Evolutionary conservation across 2,329 filamentous ascomycete genomes (phyloP), one percentile per base, ranked within the genome.

Genomic region (Xylaria sp.): DNA sequence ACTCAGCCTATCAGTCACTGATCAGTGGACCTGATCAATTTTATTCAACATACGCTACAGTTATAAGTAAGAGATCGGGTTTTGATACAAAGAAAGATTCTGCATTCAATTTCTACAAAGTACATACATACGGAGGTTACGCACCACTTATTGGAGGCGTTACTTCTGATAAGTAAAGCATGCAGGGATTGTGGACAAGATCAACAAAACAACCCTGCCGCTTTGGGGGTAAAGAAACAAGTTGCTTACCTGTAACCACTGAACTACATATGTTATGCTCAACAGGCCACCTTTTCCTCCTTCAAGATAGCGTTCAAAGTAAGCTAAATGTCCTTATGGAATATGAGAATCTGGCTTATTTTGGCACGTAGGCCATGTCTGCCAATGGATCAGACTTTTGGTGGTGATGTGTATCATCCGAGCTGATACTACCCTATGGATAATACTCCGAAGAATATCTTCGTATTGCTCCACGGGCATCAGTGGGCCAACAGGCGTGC

Each of bases 381-480:
- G 42, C 36, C 3, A 19, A 24, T 45, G 21, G 32, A 19, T 19
- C 50, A 30, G 48, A 12, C 4, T 45, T 27, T 19, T 30, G 58
- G 58, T 34, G 14, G 47, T 50, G 45, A 27, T 67, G 53, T 48
- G 30, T 58, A 54, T 61, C 39, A 34, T 50, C 55, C 48, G 60
- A 63, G 32, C 30, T 50, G 39, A 55, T 67, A 32, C 54, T 21
- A 67, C 61, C 61, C 53, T 64, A 17, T 45, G 4, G 50, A 64
- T 53, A 51, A n/a, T 6, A 34, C 30, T 36, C 51, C 51, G 51
- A 21, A 30, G 32, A 58, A 30, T 54, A 30, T 61, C 56, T 61
- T 68, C 65, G 65, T 68, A 61, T 68, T 68, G 50, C 61, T 56
- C 56, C 61, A 64, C 19, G 45, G 34, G 51, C 51, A 48, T 54